These are phyloP conservation scores for Cyclotella cryptica DNA, from an alignment of 108 stramenopile species.

Conservation along the genomic window DNA sequence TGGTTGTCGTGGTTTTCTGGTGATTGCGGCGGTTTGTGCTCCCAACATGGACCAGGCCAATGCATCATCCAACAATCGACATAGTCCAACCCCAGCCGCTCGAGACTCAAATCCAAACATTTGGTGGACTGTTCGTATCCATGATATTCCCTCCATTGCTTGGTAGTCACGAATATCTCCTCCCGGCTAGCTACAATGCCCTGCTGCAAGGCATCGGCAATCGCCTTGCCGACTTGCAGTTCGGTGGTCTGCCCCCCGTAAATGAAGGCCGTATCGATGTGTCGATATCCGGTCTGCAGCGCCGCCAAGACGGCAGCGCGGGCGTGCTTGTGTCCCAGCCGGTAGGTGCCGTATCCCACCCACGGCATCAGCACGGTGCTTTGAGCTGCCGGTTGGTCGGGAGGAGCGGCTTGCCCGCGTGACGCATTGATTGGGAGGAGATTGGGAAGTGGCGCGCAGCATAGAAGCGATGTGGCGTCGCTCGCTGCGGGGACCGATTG, in stretches of 20 bases:
- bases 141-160: constrained; percentile 87
- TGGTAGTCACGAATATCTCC: constrained; percentile 76
- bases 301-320: constrained; percentile 57
- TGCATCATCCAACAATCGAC: constrained; percentile 76
- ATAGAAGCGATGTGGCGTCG: constrained; percentile 13
- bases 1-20: constrained; percentile 23
- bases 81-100: constrained; percentile 64
- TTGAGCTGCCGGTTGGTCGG: neutral
- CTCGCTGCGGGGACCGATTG: constrained; percentile 1
- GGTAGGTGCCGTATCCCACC: constrained; percentile 83
- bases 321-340: constrained; percentile 60
- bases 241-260: constrained; percentile 85
- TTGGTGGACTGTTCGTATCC: constrained; percentile 68
- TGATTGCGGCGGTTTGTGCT: constrained; percentile 51
- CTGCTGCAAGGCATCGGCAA: constrained; percentile 58
- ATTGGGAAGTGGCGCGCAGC: constrained; percentile 6
- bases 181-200: constrained; percentile 38
- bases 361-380: constrained; percentile 54
- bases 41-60: constrained; percentile 75
- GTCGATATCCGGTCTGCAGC: constrained; percentile 62
- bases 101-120: constrained; percentile 69
- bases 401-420: neutral
- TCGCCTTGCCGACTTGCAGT: constrained; percentile 66
- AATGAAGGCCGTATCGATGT: constrained; percentile 83
- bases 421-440: neutral